Evolutionary conservation across 2,329 filamentous ascomycete genomes (phyloP).

Genomic region (Drechslera avenae): DNA sequence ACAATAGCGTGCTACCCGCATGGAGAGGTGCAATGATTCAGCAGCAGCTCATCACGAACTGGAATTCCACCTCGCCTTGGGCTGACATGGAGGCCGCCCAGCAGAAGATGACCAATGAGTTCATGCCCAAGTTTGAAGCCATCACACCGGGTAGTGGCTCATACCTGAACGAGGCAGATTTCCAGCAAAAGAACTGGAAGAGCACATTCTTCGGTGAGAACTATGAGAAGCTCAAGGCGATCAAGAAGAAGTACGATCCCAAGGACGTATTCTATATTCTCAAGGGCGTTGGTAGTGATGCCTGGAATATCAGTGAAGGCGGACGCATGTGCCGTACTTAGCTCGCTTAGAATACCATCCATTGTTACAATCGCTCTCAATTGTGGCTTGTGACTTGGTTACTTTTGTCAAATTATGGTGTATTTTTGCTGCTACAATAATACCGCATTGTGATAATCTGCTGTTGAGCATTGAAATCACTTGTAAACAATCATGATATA

Average conservation of each 20-base stretch:
- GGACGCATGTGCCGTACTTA: too few relatives aligned
- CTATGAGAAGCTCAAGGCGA: conserved; percentile 19
- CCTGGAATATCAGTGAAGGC: conserved; percentile 16
- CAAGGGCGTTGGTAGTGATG: conserved; percentile 31
- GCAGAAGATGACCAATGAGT: conserved; percentile 24
- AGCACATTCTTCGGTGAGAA: conserved; percentile 31
- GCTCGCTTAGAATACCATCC: too few relatives aligned
- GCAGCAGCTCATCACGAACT: too few relatives aligned
- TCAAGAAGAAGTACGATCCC: conserved; percentile 35
- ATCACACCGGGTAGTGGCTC: conserved; percentile 29
- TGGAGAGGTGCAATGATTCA: conserved; percentile 24
- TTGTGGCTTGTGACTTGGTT: too few relatives aligned
- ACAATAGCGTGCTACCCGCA: conserved; percentile 24
- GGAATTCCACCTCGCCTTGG: conserved; percentile 19
- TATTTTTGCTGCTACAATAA: too few relatives aligned
- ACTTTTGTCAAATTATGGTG: too few relatives aligned
- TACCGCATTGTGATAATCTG: too few relatives aligned
- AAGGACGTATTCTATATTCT: conserved; percentile 24
- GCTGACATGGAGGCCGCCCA: conserved; percentile 16
- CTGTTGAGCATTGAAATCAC: too few relatives aligned
- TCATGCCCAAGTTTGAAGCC: conserved; percentile 33
- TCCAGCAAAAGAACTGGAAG: conserved; percentile 32
- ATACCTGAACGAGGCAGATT: conserved; percentile 41
- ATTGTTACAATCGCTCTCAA: too few relatives aligned
- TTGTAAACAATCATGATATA: too few relatives aligned